These are phyloP conservation scores for Eremothecium gossypii DNA, from an alignment of 1,139 yeast species.

Conservation along the genomic window DNA sequence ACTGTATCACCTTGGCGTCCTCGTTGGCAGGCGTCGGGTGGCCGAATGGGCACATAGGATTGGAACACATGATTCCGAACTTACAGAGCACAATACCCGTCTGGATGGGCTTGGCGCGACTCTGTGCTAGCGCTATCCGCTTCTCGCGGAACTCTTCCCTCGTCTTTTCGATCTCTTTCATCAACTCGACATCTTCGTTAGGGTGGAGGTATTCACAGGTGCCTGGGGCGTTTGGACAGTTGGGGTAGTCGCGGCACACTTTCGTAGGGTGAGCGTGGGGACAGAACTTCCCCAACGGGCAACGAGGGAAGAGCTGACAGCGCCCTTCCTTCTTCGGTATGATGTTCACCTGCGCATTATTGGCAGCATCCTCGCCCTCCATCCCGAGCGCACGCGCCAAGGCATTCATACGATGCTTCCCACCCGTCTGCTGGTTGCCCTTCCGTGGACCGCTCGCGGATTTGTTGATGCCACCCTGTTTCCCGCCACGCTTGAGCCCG, in stretches of 20 bases:
- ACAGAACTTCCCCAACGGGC: slow-evolving; percentile 55
- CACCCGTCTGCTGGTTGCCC: slow-evolving; percentile 15
- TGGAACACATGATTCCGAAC: slow-evolving; percentile 65
- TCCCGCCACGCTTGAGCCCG: slow-evolving; percentile 13
- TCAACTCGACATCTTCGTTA: slow-evolving; percentile 66
- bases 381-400: slow-evolving; percentile 29
- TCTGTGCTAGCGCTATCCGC: slow-evolving; percentile 30
- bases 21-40: slow-evolving; percentile 85
- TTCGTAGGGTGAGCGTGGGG: slow-evolving; percentile 72
- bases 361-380: slow-evolving; percentile 11
- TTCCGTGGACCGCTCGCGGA: slow-evolving; percentile 16
- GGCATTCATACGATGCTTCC: slow-evolving; percentile 26
- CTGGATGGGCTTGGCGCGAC: slow-evolving; percentile 29
- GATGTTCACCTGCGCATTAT: slow-evolving; percentile 13
- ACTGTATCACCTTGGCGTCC: slow-evolving; percentile 55
- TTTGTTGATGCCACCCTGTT: slow-evolving; percentile 21
- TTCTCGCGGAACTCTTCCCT: slow-evolving; percentile 44
- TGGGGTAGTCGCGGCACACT: slow-evolving; percentile 65
- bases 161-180: slow-evolving; percentile 54
- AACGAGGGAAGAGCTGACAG: slow-evolving; percentile 72
- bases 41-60: slow-evolving; percentile 75
- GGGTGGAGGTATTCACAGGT: slow-evolving; percentile 80
- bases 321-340: slow-evolving; percentile 46
- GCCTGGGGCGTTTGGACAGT: slow-evolving; percentile 72
- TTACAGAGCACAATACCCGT: slow-evolving; percentile 57